phyloP scores from a whole-genome alignment of 2,329 filamentous ascomycete species.

The Colletotrichum abscissum region DNA sequence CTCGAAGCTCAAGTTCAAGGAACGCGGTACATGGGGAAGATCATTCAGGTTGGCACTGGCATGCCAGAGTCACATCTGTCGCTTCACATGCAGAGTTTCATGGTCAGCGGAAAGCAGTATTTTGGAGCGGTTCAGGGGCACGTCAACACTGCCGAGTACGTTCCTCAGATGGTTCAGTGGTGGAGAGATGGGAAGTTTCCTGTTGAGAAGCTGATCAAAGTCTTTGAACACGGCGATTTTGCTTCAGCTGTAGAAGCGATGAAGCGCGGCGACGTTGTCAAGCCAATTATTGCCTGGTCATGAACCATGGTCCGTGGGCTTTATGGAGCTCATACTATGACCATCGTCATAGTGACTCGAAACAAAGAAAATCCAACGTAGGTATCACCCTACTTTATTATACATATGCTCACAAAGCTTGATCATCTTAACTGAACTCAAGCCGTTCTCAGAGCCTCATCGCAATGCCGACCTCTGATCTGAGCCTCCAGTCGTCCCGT shows the following conservation, averaged over 20 bases:
- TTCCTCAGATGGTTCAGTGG: constrained; percentile 45
- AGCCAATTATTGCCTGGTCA: constrained; percentile 33
- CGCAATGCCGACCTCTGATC: neutral
- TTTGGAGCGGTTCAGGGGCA: constrained; percentile 50
- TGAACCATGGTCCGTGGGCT: neutral
- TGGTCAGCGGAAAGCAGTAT: constrained; percentile 59
- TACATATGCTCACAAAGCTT: neutral
- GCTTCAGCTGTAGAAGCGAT: constrained; percentile 48
- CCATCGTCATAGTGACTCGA: neutral
- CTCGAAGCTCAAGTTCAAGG: constrained; percentile 54
- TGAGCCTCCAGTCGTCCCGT: neutral
- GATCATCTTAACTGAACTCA: neutral
- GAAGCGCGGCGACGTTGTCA: constrained; percentile 29
- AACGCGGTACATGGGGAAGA: constrained; percentile 56
- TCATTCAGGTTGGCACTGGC: constrained; percentile 62
- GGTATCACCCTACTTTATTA: neutral
- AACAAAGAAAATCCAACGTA: neutral
- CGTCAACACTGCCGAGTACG: constrained; percentile 53
- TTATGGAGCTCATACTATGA: neutral
- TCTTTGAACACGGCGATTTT: constrained; percentile 45
- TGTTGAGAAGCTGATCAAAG: constrained; percentile 45
- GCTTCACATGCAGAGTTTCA: constrained; percentile 56
- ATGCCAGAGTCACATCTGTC: constrained; percentile 54
- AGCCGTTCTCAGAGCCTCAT: neutral
- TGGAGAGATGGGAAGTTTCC: constrained; percentile 48